phyloP scores from a whole-genome alignment of 129 eudicot species.

The Escallonia rubra region DNA sequence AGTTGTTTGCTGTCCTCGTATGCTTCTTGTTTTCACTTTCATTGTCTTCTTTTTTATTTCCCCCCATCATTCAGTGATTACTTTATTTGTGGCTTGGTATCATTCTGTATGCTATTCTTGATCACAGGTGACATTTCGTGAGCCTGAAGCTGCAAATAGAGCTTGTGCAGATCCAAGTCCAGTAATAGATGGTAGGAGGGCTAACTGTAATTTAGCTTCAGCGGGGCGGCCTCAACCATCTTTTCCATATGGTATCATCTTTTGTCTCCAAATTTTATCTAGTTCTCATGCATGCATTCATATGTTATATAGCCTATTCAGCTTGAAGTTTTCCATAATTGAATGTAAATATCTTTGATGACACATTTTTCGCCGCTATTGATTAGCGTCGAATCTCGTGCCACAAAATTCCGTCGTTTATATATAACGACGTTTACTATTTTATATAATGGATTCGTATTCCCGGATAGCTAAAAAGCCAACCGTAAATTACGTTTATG shows the following conservation, averaged over 20 bases:
- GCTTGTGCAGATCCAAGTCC: conserved; percentile 58
- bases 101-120: conserved; percentile 10
- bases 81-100: not conserved
- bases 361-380: too few species aligned
- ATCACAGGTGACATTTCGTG: conserved; percentile 52
- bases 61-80: not conserved
- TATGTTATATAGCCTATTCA: not conserved
- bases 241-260: conserved; percentile 37
- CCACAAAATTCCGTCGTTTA: too few species aligned
- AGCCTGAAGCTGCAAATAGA: conserved; percentile 57
- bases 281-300: conserved; percentile 1
- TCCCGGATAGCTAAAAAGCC: too few species aligned
- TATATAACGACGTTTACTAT: too few species aligned
- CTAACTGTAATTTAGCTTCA: conserved; percentile 62
- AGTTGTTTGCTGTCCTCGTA: not conserved
- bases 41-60: conserved; percentile 3
- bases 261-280: not conserved
- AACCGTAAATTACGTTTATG: too few species aligned
- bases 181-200: conserved; percentile 57
- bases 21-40: conserved; percentile 4
- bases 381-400: too few species aligned
- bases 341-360: too few species aligned
- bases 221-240: conserved; percentile 53
- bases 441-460: too few species aligned
- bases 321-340: not conserved